Base-by-base conservation (phyloP, 495 filamentous ascomycete species). In the Podospora bellae-mahoneyi region DNA sequence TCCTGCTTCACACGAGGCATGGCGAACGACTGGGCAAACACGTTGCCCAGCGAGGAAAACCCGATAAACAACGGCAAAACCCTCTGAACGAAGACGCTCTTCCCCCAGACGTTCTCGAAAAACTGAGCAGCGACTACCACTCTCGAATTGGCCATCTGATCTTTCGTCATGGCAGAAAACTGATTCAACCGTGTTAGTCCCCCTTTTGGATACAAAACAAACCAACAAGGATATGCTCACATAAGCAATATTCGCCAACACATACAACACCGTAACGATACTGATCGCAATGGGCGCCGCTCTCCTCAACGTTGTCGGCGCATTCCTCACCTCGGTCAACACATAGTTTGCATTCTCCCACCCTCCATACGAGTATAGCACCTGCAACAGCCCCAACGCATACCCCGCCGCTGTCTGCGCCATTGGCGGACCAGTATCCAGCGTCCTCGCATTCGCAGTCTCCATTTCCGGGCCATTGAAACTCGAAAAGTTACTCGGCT, bases 61-160 rank as follows among this genome's bases (percentile, higher is more conserved):
- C 85, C 86, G 58, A 90, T 86, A 62, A 90, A 88, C 59, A 87
- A 82, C 6, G 86, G 84, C 71, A 90, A 80, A n/a, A 82, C 87
- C 54, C 80, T 81, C 64, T 34, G 66, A 19, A 69, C 67, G 62
- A 77, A 76, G 77, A 79, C 7, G 60, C 75, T 16, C 77, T 82
- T 5, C 67, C 76, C 53, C 88, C 86, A 73, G 64, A 77, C 84
- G 62, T 90, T 88, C 32, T 82, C 72, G 72, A 90, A 89, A 75
- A 90, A 88, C 2, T 79, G 70, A 0, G 86, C 86, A 0, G 87
- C 87, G 18, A 89, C 79, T 3, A 86, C 81, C n/a, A 82, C 79
- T 2, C 79, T 82, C 0, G 84, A 84, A 16, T 78, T 71, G 16
- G 83, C 73, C 68, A 90, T 84, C 28, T 88, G 82, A 16, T 78